Evolutionary conservation across 495 filamentous ascomycete species (phyloP).

Genomic region (Rostrohypoxylon terebratum): DNA sequence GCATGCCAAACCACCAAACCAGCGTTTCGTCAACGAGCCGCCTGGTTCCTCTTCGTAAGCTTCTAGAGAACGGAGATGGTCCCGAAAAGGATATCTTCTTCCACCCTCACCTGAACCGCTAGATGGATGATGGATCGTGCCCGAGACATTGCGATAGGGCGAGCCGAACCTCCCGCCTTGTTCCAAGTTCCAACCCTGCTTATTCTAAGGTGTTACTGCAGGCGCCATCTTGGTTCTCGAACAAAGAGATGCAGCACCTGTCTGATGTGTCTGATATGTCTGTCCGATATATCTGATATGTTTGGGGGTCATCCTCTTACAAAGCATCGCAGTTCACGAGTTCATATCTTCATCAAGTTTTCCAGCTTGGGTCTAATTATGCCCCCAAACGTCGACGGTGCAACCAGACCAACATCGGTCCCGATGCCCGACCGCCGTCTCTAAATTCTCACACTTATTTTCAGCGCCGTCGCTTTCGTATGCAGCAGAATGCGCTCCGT

Average conservation of each 20-base stretch:
- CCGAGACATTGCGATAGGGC: conserved; percentile 32
- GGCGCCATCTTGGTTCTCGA: conserved; percentile 39
- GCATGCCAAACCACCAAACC: background rate
- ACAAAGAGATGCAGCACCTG: conserved; percentile 21
- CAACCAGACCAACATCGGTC: conserved; percentile 14
- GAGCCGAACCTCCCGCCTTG: conserved; percentile 32
- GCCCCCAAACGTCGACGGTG: conserved; percentile 22
- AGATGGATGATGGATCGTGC: conserved; percentile 21
- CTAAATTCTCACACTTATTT: conserved; percentile 12
- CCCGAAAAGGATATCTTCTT: conserved; percentile 27
- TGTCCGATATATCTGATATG: background rate
- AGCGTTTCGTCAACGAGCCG: conserved; percentile 31
- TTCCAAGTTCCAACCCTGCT: conserved; percentile 28
- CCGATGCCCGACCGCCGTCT: conserved; percentile 1
- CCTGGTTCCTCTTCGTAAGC: background rate
- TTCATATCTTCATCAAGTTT: conserved; percentile 2
- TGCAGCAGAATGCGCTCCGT: conserved; percentile 24
- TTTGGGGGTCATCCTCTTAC: background rate
- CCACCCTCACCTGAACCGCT: conserved; percentile 14
- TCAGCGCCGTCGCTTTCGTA: conserved; percentile 12
- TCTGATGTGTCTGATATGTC: conserved; percentile 7
- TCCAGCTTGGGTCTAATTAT: conserved; percentile 10
- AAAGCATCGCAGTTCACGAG: conserved; percentile 10
- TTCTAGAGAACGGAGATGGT: conserved; percentile 11
- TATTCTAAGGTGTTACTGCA: conserved; percentile 34